Evolutionary conservation across 2,329 filamentous ascomycete species (phyloP), one percentile per base, ranked within the genome.

Genomic region (Penicillium sp.): DNA sequence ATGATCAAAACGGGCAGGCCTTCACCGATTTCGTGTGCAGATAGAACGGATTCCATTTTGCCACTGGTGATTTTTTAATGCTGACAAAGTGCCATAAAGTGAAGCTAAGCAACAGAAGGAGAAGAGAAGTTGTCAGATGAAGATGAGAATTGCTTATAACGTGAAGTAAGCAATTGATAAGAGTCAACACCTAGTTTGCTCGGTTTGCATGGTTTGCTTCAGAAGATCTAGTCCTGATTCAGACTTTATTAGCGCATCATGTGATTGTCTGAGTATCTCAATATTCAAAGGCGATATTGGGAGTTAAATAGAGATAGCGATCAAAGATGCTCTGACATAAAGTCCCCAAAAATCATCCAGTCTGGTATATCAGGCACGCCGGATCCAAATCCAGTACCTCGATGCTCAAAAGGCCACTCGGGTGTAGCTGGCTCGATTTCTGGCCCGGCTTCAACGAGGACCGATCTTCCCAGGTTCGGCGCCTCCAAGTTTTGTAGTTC

Each of bases 1-100:
- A 71, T 62, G 49, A 70, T 65, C 19, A 71, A 29, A n/a, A 70
- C 51, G 19, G 67, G 65, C 26, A 69, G 53, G 10, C 68, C 67
- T 51, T 68, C 59, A 4, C 66, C 66, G 29, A 65, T 62, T 49
- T 69, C 67, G 47, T 67, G 60, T 7, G 67, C 56, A 31, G 51
- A 67, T 42, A 69, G 53, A 47, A 57, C 39, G 7, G 63, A n/a
- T 47, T 57, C 50, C 62, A 62, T 66, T 58, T 46, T 59, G 44
- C 45, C 21, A 29, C n/a, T 54, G 25, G 16, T 45, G 23, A 51
- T 51, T n/a, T 31, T 25, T 4, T 14, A 25, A 29, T 29, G 35
- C 35, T 51, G 33, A 42, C 45, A 47, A 31, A 31, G 13, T 33
- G 31, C 5, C 7, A 16, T 16, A 16, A 16, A 6, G 31, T 31